phyloP scores from a whole-genome alignment of 2,329 filamentous ascomycete species.

The Diplodia scrobiculata region DNA sequence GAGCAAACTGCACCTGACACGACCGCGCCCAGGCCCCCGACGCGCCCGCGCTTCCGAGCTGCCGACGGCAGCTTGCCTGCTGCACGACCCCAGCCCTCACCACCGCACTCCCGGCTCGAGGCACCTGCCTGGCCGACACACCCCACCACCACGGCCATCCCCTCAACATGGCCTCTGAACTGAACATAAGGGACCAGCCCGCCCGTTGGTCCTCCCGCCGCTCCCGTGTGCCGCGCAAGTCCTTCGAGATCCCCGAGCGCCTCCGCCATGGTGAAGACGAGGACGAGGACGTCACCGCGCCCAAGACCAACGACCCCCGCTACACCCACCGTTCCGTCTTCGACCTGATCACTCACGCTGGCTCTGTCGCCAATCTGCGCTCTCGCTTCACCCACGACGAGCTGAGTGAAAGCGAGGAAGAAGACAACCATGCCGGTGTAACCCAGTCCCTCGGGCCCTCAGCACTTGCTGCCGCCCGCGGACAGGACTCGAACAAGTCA shows the following conservation, averaged over 20 bases:
- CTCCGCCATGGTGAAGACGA: constrained; percentile 62
- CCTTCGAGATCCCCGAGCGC: constrained; percentile 59
- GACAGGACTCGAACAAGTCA: constrained; percentile 1
- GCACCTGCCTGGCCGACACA: neutral
- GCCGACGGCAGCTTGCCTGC: neutral
- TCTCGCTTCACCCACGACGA: constrained; percentile 73
- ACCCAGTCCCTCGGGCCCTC: constrained; percentile 2
- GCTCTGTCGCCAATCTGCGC: constrained; percentile 79
- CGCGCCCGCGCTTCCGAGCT: constrained; percentile 14
- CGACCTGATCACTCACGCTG: constrained; percentile 85
- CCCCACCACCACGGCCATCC: neutral
- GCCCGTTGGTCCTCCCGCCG: neutral
- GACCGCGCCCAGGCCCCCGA: constrained; percentile 11
- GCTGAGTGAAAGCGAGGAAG: constrained; percentile 72
- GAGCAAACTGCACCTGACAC: constrained; percentile 12
- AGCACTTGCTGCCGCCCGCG: neutral
- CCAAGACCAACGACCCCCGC: constrained; percentile 51
- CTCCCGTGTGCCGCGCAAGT: constrained; percentile 33
- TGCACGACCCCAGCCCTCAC: constrained; percentile 20
- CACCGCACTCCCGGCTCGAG: neutral
- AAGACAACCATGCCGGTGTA: constrained; percentile 31
- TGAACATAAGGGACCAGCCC: constrained; percentile 4
- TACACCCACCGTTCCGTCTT: constrained; percentile 96
- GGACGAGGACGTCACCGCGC: constrained; percentile 62
- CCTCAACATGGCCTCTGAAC: constrained; percentile 24